A percentile compares a stretch with the other conserved stretches of the same genome.
phyloP scores from a whole-genome alignment of 345 rosid genomes.

The Populus euphratica region DNA sequence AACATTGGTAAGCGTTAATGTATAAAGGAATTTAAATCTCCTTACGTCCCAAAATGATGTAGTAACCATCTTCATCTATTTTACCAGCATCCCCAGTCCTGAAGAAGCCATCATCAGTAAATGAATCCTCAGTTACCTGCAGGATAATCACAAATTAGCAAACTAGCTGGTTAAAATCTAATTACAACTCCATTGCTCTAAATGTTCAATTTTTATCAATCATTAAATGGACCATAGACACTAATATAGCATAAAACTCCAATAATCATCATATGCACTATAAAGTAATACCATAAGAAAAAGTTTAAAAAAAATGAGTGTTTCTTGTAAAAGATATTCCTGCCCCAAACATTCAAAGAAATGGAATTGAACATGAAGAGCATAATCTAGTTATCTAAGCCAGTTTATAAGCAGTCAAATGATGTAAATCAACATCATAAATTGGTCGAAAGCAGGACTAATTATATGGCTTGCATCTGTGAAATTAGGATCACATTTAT shows the following conservation, averaged over 20 bases:
- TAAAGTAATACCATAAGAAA: neutral
- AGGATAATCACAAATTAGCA: conserved; percentile 9
- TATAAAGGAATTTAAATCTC: conserved; percentile 13
- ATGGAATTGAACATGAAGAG: neutral
- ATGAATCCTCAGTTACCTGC: conserved; percentile 72
- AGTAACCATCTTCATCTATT: conserved; percentile 83
- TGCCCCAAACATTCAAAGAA: neutral
- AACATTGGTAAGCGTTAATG: neutral
- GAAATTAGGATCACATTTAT: neutral
- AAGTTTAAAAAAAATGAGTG: neutral
- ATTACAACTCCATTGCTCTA: neutral
- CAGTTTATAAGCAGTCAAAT: neutral
- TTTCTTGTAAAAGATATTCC: neutral
- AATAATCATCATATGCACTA: neutral
- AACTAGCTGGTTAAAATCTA: neutral
- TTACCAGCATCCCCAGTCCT: conserved; percentile 94
- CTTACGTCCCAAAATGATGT: conserved; percentile 92
- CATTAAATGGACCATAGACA: neutral
- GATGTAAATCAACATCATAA: neutral
- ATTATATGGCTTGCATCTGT: neutral
- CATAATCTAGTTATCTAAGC: neutral
- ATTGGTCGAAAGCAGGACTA: neutral
- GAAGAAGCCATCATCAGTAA: conserved; percentile 86
- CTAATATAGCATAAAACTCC: neutral
- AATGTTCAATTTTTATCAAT: neutral